These are phyloP conservation scores for Aegilops sharonensis DNA, from an alignment of 176 grass and related monocot species.

Conservation along the genomic window DNA sequence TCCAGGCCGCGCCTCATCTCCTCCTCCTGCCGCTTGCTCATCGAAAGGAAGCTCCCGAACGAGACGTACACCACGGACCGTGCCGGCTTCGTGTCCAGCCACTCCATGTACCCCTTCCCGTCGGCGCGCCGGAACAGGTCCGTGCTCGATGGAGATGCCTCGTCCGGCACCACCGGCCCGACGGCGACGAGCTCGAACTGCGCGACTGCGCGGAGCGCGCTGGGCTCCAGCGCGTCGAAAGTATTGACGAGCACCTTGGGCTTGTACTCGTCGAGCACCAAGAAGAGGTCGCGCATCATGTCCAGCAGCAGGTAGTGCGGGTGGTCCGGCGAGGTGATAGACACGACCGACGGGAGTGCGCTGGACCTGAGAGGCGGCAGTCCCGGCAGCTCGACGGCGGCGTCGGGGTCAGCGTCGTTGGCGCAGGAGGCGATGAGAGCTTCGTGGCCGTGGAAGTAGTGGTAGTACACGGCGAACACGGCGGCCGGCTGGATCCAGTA, in stretches of 20 bases:
- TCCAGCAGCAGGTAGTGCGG: neutral
- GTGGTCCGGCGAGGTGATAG: slow-evolving; percentile 15
- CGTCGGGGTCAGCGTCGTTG: neutral
- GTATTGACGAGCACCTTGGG: slow-evolving; percentile 42
- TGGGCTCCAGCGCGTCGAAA: slow-evolving; percentile 41
- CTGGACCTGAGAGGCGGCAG: slow-evolving; percentile 24
- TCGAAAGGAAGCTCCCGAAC: slow-evolving; percentile 36
- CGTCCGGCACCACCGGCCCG: slow-evolving; percentile 24
- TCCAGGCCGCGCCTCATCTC: slow-evolving; percentile 35
- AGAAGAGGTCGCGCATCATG: neutral
- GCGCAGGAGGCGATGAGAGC: slow-evolving; percentile 6
- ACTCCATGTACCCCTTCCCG: slow-evolving; percentile 35
- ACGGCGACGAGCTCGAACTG: slow-evolving; percentile 32
- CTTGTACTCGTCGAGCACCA: slow-evolving; percentile 10
- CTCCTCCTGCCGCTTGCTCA: slow-evolving; percentile 36
- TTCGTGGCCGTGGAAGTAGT: slow-evolving; percentile 49
- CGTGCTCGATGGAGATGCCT: neutral
- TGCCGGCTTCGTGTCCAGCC: slow-evolving; percentile 48
- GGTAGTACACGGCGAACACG: slow-evolving; percentile 47
- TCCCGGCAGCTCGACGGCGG: neutral
- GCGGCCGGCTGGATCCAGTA: slow-evolving; percentile 53
- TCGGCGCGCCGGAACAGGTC: neutral
- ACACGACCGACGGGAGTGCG: slow-evolving; percentile 27
- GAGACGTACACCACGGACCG: slow-evolving; percentile 61
- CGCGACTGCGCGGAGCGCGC: neutral